Evolutionary conservation across 2,329 filamentous ascomycete genomes (phyloP).

Genomic region (Cladosporium austrohemisphaericum): DNA sequence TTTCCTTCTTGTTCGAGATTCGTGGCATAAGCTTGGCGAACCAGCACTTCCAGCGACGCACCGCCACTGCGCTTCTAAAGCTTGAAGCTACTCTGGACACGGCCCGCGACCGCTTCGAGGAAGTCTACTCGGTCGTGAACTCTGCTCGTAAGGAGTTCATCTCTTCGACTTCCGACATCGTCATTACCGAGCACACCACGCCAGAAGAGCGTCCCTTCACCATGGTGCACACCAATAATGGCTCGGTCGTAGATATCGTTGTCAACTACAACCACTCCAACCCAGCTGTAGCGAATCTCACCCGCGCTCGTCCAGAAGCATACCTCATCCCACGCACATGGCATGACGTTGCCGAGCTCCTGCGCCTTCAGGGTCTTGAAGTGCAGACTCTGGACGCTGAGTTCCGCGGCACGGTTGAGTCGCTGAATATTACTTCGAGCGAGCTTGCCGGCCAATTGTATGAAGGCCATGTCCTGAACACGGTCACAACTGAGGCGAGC

Average conservation of each 20-base stretch:
- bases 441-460: slow-evolving; percentile 20
- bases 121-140: slow-evolving; percentile 12
- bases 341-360: slow-evolving; percentile 20
- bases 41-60: slow-evolving; percentile 20
- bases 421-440: slow-evolving; percentile 20
- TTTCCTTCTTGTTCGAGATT: slow-evolving; percentile 19
- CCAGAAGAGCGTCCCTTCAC: slow-evolving; percentile 19
- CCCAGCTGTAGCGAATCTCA: slow-evolving; percentile 20
- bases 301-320: slow-evolving; percentile 21
- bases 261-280: slow-evolving; percentile 18
- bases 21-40: slow-evolving; percentile 19
- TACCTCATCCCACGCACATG: slow-evolving; percentile 27
- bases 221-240: slow-evolving; percentile 22
- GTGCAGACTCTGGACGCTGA: slow-evolving; percentile 22
- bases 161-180: slow-evolving; percentile 19
- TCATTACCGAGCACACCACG: slow-evolving; percentile 20
- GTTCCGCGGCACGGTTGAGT: slow-evolving; percentile 23
- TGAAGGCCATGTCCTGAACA: slow-evolving; percentile 25
- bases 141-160: slow-evolving; percentile 21
- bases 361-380: slow-evolving; percentile 23
- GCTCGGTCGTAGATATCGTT: slow-evolving; percentile 19
- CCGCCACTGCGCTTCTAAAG: slow-evolving; percentile 16
- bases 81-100: slow-evolving; percentile 16
- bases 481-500: slow-evolving; percentile 18
- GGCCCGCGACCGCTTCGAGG: slow-evolving; percentile 10